phyloP scores from a whole-genome alignment of 495 filamentous ascomycete genomes.

The Neurospora sp. region DNA sequence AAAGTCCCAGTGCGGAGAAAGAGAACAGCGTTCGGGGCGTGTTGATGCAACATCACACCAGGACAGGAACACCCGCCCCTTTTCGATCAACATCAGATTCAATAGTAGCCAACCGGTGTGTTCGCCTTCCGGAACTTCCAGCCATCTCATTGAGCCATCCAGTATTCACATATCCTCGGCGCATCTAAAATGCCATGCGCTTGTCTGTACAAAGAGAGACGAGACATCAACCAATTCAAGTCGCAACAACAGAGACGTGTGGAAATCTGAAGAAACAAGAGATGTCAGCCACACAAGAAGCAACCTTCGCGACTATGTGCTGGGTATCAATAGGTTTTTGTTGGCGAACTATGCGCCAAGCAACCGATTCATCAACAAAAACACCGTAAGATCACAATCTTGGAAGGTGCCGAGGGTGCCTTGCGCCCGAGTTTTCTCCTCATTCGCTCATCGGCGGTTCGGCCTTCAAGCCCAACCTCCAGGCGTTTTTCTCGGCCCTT shows the following conservation, averaged over 20 bases:
- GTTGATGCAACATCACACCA: neutral
- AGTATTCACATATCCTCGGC: neutral
- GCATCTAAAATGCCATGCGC: neutral
- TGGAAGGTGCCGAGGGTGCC: neutral
- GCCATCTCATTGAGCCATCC: neutral
- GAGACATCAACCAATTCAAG: neutral
- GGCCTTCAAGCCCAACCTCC: neutral
- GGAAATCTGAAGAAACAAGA: neutral
- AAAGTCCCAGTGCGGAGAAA: neutral
- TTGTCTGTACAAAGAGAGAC: neutral
- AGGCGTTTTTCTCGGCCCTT: neutral
- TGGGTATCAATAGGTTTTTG: neutral
- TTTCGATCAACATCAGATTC: neutral
- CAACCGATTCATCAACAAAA: neutral
- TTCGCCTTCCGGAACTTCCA: neutral
- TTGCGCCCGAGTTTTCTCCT: neutral
- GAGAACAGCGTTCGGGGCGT: neutral
- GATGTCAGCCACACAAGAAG: neutral
- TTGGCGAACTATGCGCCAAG: neutral
- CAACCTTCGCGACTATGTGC: neutral
- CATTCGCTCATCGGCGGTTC: neutral
- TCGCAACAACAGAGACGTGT: neutral
- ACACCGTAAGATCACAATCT: neutral
- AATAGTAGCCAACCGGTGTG: neutral
- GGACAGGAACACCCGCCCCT: neutral